These are phyloP conservation scores for Xylaria sp. DNA, from an alignment of 2,329 filamentous ascomycete genomes.

Conservation along the genomic window DNA sequence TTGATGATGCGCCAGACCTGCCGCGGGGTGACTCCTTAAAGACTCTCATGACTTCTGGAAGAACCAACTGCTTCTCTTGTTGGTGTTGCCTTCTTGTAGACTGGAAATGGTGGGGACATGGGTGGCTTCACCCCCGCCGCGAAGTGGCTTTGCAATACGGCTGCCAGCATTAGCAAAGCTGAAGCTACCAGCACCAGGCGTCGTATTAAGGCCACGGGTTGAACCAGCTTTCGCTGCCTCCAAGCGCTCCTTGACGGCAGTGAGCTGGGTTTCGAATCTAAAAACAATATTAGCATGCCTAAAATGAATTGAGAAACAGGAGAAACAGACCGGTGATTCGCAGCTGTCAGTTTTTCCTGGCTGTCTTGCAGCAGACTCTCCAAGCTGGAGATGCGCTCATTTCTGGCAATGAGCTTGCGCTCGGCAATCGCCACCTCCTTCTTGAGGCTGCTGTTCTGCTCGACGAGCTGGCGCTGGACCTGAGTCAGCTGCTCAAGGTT, in stretches of 20 bases:
- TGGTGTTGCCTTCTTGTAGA: constrained; percentile 50
- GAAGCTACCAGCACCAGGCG: constrained; percentile 59
- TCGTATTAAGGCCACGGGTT: constrained; percentile 71
- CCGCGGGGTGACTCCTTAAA: not conserved
- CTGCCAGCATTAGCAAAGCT: constrained; percentile 62
- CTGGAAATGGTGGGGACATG: constrained; percentile 52
- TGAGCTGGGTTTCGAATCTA: constrained; percentile 95
- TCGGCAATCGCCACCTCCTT: constrained; percentile 99
- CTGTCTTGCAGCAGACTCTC: constrained; percentile 91
- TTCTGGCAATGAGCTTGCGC: constrained; percentile 90
- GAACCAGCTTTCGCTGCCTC: constrained; percentile 91
- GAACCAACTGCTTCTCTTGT: constrained; percentile 70
- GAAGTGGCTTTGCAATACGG: constrained; percentile 64
- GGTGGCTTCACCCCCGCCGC: constrained; percentile 48
- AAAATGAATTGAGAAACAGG: constrained; percentile 7
- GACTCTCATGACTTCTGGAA: constrained; percentile 50
- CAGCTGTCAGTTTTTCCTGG: constrained; percentile 95
- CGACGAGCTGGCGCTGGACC: constrained; percentile 93
- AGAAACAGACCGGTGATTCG: constrained; percentile 82
- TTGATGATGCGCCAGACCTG: not conserved
- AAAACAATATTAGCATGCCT: constrained; percentile 28
- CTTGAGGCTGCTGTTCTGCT: constrained; percentile 95
- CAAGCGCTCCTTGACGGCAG: constrained; percentile 94
- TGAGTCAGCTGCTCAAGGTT: constrained; percentile 97
- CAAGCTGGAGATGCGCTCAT: constrained; percentile 92